Evolutionary conservation across 139 green algal genomes (phyloP), one percentile per base, ranked within the genome.

Genomic region (Chlamydomonas eustigma): DNA sequence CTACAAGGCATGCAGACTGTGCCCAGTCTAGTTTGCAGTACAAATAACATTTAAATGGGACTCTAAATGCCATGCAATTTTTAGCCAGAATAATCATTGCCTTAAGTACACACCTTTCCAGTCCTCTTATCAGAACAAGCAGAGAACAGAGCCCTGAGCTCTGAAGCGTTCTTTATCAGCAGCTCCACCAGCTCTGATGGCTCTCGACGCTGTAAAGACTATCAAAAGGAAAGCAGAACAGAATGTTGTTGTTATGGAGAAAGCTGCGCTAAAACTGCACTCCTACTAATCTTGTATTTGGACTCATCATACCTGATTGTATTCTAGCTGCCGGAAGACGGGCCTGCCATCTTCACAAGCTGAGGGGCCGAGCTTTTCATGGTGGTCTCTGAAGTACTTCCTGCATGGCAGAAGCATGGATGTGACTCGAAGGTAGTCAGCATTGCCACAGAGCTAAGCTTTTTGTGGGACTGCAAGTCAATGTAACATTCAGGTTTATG

Each of bases 331-430:
- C 70, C 34, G n/a, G 39, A 78, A 34, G 32, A 82, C 24, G 4
- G 77, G 71, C 4, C 6, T 35, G 24, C 30, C 78, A 51, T 83
- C 78, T 65, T 83, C 78, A 38, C 78, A 83, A 4, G 64, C n/a
- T 0, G 73, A 76, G 24, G 72, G 73, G 0, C 78, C 78, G 73
- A 83, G 72, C 8, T 2, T 22, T 63, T 73, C 66, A 37, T 83
- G 78, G 66, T 83, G 78, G 32, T 64, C 65, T 31, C 78, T 73
- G 30, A 44, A 74, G 50, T 73, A 30, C 0, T 44, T 34, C 25
- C 69, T 75, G 35, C 63, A 71, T 1, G 74, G 25, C 39, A 77
- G 52, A 2, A 38, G 4, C 1, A 70, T 72, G 68, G 36, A n/a
- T n/a, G 44, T n/a, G n/a, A n/a, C n/a, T n/a, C n/a, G n/a, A n/a